phyloP scores from a whole-genome alignment of 495 filamentous ascomycete species.

The Podospora tetraspora region DNA sequence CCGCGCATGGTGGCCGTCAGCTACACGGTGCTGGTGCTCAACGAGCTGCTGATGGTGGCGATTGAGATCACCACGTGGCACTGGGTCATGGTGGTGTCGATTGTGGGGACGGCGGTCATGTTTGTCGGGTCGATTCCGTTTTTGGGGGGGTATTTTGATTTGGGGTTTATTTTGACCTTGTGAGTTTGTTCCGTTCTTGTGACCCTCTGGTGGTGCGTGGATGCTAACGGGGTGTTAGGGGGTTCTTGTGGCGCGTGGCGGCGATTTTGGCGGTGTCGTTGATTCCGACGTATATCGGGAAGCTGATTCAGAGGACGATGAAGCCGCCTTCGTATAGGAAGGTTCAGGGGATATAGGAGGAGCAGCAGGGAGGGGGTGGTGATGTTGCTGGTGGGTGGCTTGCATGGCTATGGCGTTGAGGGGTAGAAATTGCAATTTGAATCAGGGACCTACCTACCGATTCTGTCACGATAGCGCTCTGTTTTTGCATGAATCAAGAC shows the following conservation, averaged over 20 bases:
- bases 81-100: conserved; percentile 77
- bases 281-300: conserved; percentile 80
- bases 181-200: conserved; percentile 34
- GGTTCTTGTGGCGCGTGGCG: conserved; percentile 81
- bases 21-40: conserved; percentile 87
- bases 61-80: conserved; percentile 98
- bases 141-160: conserved; percentile 83
- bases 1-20: conserved; percentile 80
- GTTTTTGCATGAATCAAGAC: not conserved
- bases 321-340: conserved; percentile 94
- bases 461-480: not conserved
- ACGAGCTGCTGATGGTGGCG: conserved; percentile 95
- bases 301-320: conserved; percentile 74
- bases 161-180: conserved; percentile 67
- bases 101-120: conserved; percentile 72
- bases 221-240: conserved; percentile 38
- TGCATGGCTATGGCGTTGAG: conserved; percentile 11
- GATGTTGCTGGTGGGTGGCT: conserved; percentile 1
- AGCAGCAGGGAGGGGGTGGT: not conserved
- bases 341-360: conserved; percentile 59
- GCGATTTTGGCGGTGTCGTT: conserved; percentile 73
- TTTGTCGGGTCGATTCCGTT: conserved; percentile 85
- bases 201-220: not conserved
- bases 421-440: not conserved
- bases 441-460: not conserved